Evolutionary conservation across 164 flowering plant species (phyloP).

Genomic region (Nymphaea thermarum): DNA sequence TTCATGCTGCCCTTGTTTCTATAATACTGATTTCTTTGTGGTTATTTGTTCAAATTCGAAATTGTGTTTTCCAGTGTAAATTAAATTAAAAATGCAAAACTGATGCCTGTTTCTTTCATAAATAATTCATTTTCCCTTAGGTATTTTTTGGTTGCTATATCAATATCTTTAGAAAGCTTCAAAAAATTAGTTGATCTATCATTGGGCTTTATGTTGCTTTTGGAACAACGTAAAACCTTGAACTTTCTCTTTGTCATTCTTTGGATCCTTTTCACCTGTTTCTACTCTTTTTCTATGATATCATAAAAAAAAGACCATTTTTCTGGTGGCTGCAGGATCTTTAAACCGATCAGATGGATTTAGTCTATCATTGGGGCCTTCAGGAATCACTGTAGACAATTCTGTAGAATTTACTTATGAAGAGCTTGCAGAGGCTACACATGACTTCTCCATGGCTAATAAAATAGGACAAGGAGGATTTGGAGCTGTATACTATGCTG

Average conservation of each 20-base stretch:
- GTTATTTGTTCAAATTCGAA: too few relatives aligned
- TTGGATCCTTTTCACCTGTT: background rate
- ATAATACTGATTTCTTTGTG: too few relatives aligned
- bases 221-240: background rate
- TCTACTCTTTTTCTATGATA: too few relatives aligned
- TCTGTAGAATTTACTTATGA: slow-evolving; percentile 89
- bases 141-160: too few relatives aligned
- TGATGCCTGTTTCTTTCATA: too few relatives aligned
- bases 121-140: background rate
- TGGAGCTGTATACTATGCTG: slow-evolving; percentile 90
- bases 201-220: too few relatives aligned
- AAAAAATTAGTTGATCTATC: background rate
- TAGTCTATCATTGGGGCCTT: slow-evolving; percentile 29
- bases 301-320: background rate
- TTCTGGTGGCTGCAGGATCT: slow-evolving; percentile 9
- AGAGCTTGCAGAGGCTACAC: slow-evolving; percentile 73
- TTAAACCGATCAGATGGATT: slow-evolving; percentile 18
- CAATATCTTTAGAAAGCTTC: background rate
- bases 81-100: too few relatives aligned
- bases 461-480: slow-evolving; percentile 94
- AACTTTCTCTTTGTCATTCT: background rate
- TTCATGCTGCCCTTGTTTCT: too few relatives aligned
- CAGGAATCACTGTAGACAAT: slow-evolving; percentile 67
- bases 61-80: too few relatives aligned
- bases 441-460: slow-evolving; percentile 59